Percentiles rank a stretch among this genome's conserved stretches.
These are phyloP conservation scores for Saccharomyces pastorianus DNA, from an alignment of 1,139 yeast species.

Conservation along the genomic window DNA sequence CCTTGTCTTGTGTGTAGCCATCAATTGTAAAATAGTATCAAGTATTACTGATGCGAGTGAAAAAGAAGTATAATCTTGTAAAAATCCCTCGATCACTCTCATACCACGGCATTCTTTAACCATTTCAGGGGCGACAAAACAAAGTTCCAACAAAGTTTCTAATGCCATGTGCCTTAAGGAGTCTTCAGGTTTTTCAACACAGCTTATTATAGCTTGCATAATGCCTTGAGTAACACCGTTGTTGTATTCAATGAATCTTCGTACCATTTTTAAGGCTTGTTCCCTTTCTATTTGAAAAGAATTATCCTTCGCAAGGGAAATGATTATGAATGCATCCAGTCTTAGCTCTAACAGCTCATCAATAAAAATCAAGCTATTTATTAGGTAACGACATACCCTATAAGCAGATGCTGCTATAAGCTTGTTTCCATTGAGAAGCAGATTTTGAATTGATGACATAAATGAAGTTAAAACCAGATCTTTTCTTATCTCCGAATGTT, in stretches of 20 bases:
- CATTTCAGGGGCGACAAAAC: constrained; percentile 54
- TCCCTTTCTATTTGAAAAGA: constrained; percentile 56
- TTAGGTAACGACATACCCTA: constrained; percentile 58
- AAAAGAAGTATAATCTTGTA: constrained; percentile 52
- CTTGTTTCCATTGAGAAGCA: constrained; percentile 50
- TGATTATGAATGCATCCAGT: constrained; percentile 55
- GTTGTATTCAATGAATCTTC: constrained; percentile 50
- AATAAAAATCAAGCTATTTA: constrained; percentile 47
- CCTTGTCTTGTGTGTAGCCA: constrained; percentile 56
- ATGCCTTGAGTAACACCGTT: constrained; percentile 54
- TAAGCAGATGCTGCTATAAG: constrained; percentile 72
- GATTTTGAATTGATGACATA: constrained; percentile 49
- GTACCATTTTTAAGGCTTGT: constrained; percentile 67
- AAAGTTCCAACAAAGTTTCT: constrained; percentile 67
- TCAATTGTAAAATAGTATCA: constrained; percentile 47
- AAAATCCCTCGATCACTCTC: constrained; percentile 46
- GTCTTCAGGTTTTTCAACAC: constrained; percentile 59
- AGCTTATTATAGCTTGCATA: constrained; percentile 61
- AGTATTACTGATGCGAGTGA: constrained; percentile 51
- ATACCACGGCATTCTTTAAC: constrained; percentile 61
- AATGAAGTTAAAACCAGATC: constrained; percentile 61
- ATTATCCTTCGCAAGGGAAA: constrained; percentile 52
- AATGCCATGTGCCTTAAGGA: constrained; percentile 44
- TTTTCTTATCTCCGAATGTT: constrained; percentile 53
- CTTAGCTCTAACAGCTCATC: constrained; percentile 42